These are phyloP conservation scores for Halenospora varia DNA, from an alignment of 495 filamentous ascomycete genomes.

Conservation along the genomic window DNA sequence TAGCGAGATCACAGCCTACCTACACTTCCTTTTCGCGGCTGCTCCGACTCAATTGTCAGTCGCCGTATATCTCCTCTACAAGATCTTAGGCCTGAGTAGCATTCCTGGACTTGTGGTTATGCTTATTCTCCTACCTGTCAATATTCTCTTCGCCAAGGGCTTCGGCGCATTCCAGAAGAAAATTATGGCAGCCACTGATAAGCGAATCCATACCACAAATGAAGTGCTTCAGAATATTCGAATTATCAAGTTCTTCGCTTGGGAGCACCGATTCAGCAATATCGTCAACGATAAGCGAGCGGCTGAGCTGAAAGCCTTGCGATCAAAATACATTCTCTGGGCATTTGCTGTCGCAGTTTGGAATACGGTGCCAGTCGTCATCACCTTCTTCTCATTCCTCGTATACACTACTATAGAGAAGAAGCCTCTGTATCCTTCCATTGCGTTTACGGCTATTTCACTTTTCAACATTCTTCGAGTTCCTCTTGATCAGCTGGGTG, in stretches of 20 bases:
- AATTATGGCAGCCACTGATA: conserved; percentile 93
- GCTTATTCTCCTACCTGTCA: conserved; percentile 82
- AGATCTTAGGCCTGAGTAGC: conserved; percentile 86
- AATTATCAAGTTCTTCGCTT: conserved; percentile 99
- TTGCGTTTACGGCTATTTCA: conserved; percentile 95
- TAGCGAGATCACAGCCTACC: conserved; percentile 65
- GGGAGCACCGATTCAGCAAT: conserved; percentile 87
- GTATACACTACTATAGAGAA: conserved; percentile 88
- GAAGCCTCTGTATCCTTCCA: conserved; percentile 83
- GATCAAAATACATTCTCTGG: conserved; percentile 86
- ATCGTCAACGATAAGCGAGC: conserved; percentile 84
- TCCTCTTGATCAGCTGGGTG: conserved; percentile 92
- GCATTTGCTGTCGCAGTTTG: conserved; percentile 87
- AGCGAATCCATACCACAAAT: conserved; percentile 93
- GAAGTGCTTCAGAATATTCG: conserved; percentile 97
- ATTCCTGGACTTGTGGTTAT: conserved; percentile 94
- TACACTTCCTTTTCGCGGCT: conserved; percentile 44
- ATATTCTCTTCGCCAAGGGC: conserved; percentile 76
- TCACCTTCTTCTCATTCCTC: conserved; percentile 93
- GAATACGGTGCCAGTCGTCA: conserved; percentile 93
- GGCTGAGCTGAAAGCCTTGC: conserved; percentile 72
- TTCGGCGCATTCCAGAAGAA: conserved; percentile 82
- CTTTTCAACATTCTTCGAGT: conserved; percentile 94
- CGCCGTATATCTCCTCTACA: conserved; percentile 64
- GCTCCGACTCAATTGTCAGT: conserved; percentile 40